A percentile compares a stretch with the other conserved stretches of the same genome.
Conservation (phyloP, 202 grass and related monocot genomes). For the Setaria italica region DNA sequence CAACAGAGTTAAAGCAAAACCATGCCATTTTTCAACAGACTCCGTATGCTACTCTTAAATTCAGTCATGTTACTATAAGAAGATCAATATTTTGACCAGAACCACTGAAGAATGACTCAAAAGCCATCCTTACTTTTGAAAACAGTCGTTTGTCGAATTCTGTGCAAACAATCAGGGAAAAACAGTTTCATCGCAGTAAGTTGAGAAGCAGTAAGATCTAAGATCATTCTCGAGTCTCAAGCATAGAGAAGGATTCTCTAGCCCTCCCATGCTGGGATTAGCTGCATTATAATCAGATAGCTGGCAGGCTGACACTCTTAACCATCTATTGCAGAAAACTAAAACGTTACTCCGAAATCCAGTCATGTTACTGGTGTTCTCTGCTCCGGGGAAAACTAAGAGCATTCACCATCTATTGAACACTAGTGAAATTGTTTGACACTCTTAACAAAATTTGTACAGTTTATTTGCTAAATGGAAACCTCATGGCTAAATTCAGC, state of each 20-base stretch:
- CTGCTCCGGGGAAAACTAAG: neutral
- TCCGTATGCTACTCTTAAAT: neutral
- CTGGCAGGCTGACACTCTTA: neutral
- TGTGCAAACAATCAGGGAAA: neutral
- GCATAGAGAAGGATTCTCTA: neutral
- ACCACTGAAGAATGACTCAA: neutral
- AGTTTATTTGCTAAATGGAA: neutral
- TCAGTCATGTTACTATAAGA: neutral
- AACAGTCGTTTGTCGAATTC: neutral
- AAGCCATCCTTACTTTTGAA: neutral
- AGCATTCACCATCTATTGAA: neutral
- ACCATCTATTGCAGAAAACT: neutral
- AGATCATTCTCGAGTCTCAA: neutral
- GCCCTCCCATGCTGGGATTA: neutral
- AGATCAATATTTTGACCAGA: neutral
- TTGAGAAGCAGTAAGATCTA: neutral
- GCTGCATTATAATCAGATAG: neutral
- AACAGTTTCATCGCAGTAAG: neutral
- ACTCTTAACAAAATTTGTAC: neutral
- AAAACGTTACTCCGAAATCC: neutral
- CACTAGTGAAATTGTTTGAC: neutral
- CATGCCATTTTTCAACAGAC: no score
- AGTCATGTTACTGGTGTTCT: neutral
- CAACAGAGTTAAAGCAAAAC: no score
- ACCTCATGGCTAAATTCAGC: neutral